Evolutionary conservation across 83 land plant genomes (phyloP), one percentile per base, ranked within the genome.

Genomic region (Diphasiastrum complanatum): DNA sequence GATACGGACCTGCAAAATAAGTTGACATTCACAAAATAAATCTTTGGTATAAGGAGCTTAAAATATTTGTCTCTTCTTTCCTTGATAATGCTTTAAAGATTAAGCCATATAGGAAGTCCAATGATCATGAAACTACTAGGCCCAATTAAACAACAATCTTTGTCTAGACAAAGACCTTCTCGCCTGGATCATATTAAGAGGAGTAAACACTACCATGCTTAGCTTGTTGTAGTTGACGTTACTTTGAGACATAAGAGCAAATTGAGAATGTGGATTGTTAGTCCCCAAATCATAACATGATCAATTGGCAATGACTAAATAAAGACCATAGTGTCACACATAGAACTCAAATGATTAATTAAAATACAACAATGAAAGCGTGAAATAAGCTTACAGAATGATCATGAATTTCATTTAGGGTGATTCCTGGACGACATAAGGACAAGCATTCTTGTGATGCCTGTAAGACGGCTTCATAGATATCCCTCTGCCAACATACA

Each of bases 341-440:
- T n/a, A n/a, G n/a, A n/a, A n/a, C n/a, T n/a, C n/a, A n/a, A n/a
- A n/a, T n/a, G n/a, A n/a, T n/a, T n/a, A n/a, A n/a, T n/a, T n/a
- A n/a, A n/a, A n/a, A n/a, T 28, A 14, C 25, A 38, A 51, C 24
- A 16, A 36, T 35, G 47, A 23, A 65, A 24, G 60, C 25, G 8
- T 31, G 11, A 37, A 12, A 51, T 31, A 18, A 60, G 6, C 80
- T 53, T 83, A 91, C 97, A 70, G 97, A 84, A 73, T 78, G 70
- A n/a, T 75, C 35, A 62, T 91, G 93, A 33, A 91, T 83, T 66
- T 90, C 63, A 3, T 40, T 63, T 60, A 90, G 66, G 75, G 78
- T 84, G 43, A 67, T 69, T 20, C 97, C 95, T 56, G 97, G 97
- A 53, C 67, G 74, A 67, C 97, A 91, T 18, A 91, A 81, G 68